Evolutionary conservation across 345 rosid genomes (phyloP).

Genomic region (Excoecaria cochinchinensis): DNA sequence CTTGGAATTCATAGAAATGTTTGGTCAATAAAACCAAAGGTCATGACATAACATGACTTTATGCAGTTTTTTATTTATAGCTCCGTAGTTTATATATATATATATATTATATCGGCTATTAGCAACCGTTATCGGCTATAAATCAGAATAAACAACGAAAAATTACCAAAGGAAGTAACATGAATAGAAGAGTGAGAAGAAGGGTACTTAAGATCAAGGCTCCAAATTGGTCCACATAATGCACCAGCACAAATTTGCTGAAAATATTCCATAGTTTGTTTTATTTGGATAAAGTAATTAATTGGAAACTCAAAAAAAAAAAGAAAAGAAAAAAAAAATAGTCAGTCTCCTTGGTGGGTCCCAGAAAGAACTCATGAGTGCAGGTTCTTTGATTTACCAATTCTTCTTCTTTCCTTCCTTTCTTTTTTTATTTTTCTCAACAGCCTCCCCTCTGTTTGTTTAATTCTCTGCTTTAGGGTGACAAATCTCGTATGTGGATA

Average conservation of each 20-base stretch:
- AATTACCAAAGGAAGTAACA: no score
- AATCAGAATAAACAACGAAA: no score
- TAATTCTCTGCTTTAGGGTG: not conserved
- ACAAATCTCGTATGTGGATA: not conserved
- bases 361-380: conserved; percentile 13
- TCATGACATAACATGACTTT: conserved; percentile 12
- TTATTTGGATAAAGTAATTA: not conserved
- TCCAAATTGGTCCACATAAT: not conserved
- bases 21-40: conserved; percentile 15
- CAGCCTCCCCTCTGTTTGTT: not conserved
- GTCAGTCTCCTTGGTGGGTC: conserved; percentile 19
- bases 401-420: not conserved
- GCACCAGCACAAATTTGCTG: conserved; percentile 3
- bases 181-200: not conserved
- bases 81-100: not conserved
- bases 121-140: no score
- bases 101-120: no score
- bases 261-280: not conserved
- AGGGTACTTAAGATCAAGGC: not conserved
- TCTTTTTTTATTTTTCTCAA: not conserved
- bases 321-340: not conserved
- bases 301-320: not conserved
- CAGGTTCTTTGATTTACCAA: conserved; percentile 10
- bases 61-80: not conserved
- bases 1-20: not conserved